phyloP scores from a whole-genome alignment of 2,329 filamentous ascomycete genomes.

The Penicillium hordei region DNA sequence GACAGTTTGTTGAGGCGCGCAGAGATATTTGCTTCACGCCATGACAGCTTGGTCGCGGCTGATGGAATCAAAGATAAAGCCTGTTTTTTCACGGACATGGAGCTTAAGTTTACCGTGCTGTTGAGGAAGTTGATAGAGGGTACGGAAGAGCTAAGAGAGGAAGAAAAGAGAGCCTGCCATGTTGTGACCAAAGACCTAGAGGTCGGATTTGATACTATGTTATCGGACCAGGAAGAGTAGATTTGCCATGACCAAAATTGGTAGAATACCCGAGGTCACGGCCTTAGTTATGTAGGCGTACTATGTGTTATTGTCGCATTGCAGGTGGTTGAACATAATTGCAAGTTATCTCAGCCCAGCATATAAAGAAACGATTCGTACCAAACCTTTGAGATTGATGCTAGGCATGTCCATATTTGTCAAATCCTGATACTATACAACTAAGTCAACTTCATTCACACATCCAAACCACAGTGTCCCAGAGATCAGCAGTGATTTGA shows the following conservation, averaged over 20 bases:
- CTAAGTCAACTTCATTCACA: not conserved
- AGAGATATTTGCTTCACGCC: not conserved
- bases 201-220: not conserved
- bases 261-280: not conserved
- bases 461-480: not conserved
- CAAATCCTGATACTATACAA: not conserved
- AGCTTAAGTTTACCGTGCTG: not conserved
- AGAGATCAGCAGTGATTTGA: not conserved
- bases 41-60: not conserved
- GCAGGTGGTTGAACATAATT: not conserved
- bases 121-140: not conserved
- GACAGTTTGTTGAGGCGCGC: no score
- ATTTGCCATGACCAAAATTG: not conserved
- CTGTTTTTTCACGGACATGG: not conserved
- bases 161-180: not conserved
- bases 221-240: not conserved
- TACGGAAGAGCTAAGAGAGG: not conserved
- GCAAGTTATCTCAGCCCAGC: not conserved
- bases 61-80: not conserved
- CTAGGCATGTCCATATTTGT: not conserved
- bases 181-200: not conserved
- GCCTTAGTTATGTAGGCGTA: not conserved
- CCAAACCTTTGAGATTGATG: no score
- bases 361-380: no score
- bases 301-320: no score